These are phyloP conservation scores for Leccinum boreale DNA, from an alignment of 768 basidiomycete genomes.

Conservation along the genomic window DNA sequence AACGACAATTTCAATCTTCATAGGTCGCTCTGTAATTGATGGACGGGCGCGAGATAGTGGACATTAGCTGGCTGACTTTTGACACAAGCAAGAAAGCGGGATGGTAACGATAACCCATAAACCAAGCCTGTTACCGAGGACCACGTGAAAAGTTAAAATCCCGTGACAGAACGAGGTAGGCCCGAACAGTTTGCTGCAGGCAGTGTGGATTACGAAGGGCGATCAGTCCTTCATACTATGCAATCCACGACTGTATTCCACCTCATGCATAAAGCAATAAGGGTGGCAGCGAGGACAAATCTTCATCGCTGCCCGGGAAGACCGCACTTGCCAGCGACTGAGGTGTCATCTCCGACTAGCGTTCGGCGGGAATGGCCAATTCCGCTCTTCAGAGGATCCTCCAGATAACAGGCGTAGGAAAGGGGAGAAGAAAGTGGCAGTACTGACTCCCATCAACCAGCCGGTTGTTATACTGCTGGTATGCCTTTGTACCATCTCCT, in stretches of 20 bases:
- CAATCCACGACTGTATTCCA: slow-evolving; percentile 24
- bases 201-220: slow-evolving; percentile 23
- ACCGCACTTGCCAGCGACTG: too few relatives aligned
- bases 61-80: slow-evolving; percentile 34
- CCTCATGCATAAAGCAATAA: slow-evolving; percentile 12
- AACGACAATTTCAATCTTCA: slow-evolving; percentile 98
- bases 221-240: slow-evolving; percentile 24
- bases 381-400: slow-evolving; percentile 15
- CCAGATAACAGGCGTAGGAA: slow-evolving; percentile 30
- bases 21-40: slow-evolving; percentile 77
- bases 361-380: slow-evolving; percentile 19
- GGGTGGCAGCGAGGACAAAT: slow-evolving; percentile 28
- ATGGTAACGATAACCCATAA: slow-evolving; percentile 34
- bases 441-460: slow-evolving; percentile 99
- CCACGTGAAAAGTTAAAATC: slow-evolving; percentile 16
- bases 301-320: slow-evolving; percentile 13
- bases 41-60: slow-evolving; percentile 33
- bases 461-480: slow-evolving; percentile 93
- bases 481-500: slow-evolving; percentile 91
- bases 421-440: slow-evolving; percentile 45
- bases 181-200: slow-evolving; percentile 23
- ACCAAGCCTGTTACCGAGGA: slow-evolving; percentile 24
- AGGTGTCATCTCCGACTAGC: slow-evolving; percentile 12
- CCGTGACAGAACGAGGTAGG: slow-evolving; percentile 28
- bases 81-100: slow-evolving; percentile 36